These are phyloP conservation scores for Lathyrus tuberosus DNA, from an alignment of 306 rosid species.

Conservation along the genomic window DNA sequence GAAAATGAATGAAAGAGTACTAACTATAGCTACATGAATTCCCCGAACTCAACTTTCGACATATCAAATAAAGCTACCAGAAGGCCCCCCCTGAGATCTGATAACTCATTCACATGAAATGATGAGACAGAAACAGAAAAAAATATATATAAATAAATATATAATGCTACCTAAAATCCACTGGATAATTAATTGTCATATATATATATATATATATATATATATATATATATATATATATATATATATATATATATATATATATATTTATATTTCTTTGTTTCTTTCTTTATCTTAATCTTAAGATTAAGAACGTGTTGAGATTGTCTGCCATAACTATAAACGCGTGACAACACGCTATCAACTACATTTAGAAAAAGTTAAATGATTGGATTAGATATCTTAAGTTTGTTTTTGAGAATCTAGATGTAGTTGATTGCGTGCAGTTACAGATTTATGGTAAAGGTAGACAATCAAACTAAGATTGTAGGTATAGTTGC, in stretches of 20 bases:
- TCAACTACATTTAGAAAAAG: no score
- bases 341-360: no score
- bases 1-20: slow-evolving; percentile 17
- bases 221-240: not conserved
- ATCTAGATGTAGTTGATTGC: not conserved
- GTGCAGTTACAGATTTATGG: not conserved
- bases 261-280: not conserved
- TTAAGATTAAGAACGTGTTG: no score
- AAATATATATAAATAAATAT: not conserved
- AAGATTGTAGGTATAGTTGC: not conserved
- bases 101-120: slow-evolving; percentile 28
- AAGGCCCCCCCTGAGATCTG: slow-evolving; percentile 40
- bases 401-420: no score
- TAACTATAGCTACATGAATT: slow-evolving; percentile 28
- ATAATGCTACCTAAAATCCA: not conserved
- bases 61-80: slow-evolving; percentile 34
- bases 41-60: slow-evolving; percentile 37
- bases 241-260: not conserved
- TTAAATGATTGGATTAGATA: no score
- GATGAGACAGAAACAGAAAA: not conserved
- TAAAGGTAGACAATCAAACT: not conserved
- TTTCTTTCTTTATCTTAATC: not conserved
- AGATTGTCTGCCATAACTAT: no score
- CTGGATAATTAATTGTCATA: not conserved
- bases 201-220: not conserved